phyloP scores from a whole-genome alignment of 768 basidiomycete genomes.

The Sutorius australiensis region DNA sequence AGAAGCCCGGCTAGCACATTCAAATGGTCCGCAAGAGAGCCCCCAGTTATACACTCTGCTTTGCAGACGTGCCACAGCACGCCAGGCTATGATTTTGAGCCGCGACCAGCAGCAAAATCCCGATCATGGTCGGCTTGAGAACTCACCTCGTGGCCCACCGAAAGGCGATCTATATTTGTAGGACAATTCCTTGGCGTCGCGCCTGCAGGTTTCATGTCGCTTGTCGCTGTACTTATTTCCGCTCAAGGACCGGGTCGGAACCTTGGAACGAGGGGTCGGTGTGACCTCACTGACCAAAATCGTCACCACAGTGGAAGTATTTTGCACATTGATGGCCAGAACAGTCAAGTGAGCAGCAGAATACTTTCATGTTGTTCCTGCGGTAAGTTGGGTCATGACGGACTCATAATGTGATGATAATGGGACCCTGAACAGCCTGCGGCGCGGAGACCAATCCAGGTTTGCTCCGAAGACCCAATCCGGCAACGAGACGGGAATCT shows the following conservation, averaged over 20 bases:
- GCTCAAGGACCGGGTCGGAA: slow-evolving; percentile 22
- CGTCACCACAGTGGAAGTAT: background rate
- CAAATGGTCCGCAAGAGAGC: no score
- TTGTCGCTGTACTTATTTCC: slow-evolving; percentile 16
- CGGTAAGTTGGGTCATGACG: background rate
- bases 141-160: slow-evolving; percentile 2
- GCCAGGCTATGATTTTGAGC: background rate
- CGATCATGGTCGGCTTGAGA: background rate
- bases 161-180: slow-evolving; percentile 4
- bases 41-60: no score
- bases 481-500: background rate
- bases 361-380: background rate
- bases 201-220: slow-evolving; percentile 4
- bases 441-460: slow-evolving; percentile 3
- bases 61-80: slow-evolving; percentile 3
- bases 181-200: background rate
- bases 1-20: no score
- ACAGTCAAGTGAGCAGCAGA: background rate
- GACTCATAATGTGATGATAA: background rate
- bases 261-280: background rate
- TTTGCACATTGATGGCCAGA: background rate
- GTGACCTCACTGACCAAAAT: background rate
- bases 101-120: background rate
- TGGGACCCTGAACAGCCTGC: background rate
- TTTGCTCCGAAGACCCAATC: background rate